Conservation (phyloP, 1,139 yeast genomes). For the Suhomyces panamericanus region DNA sequence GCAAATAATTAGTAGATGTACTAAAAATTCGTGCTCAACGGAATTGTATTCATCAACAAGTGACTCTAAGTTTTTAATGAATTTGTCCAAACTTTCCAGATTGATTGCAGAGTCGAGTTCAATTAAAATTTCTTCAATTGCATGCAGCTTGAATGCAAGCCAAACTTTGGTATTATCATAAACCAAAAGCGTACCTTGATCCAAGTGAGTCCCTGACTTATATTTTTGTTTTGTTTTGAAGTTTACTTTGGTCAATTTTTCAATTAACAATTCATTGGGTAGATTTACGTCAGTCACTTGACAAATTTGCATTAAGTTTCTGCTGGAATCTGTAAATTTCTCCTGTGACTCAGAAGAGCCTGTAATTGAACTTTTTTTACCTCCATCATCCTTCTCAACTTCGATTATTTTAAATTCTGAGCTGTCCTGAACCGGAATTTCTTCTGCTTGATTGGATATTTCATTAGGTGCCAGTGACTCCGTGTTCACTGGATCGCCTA, state of each 20-base stretch:
- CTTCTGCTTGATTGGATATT: not conserved
- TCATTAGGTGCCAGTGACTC: no score
- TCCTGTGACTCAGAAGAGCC: not conserved
- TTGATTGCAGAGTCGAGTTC: slow-evolving; percentile 3
- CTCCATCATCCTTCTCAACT: not conserved
- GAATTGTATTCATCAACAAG: slow-evolving; percentile 12
- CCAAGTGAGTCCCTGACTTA: not conserved
- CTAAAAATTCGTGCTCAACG: slow-evolving; percentile 15
- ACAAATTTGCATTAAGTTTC: not conserved
- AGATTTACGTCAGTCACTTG: slow-evolving; percentile 7
- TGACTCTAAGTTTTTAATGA: slow-evolving; percentile 7
- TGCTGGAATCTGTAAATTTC: not conserved
- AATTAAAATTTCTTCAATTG: slow-evolving; percentile 8
- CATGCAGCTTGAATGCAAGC: slow-evolving; percentile 16
- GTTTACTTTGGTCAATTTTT: slow-evolving; percentile 8
- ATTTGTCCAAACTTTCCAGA: not conserved
- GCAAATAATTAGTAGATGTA: slow-evolving; percentile 14
- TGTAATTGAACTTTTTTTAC: not conserved
- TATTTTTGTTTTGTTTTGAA: not conserved
- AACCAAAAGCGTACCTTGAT: slow-evolving; percentile 15
- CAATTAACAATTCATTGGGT: slow-evolving; percentile 8
- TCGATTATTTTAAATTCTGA: not conserved
- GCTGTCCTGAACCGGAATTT: no score
- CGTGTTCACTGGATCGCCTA: no score
- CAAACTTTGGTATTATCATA: slow-evolving; percentile 16